A percentile compares a stretch with the other conserved stretches of the same genome.
These are phyloP conservation scores for Hirsutella minnesotensis DNA, from an alignment of 2,329 filamentous ascomycete species.

Conservation along the genomic window DNA sequence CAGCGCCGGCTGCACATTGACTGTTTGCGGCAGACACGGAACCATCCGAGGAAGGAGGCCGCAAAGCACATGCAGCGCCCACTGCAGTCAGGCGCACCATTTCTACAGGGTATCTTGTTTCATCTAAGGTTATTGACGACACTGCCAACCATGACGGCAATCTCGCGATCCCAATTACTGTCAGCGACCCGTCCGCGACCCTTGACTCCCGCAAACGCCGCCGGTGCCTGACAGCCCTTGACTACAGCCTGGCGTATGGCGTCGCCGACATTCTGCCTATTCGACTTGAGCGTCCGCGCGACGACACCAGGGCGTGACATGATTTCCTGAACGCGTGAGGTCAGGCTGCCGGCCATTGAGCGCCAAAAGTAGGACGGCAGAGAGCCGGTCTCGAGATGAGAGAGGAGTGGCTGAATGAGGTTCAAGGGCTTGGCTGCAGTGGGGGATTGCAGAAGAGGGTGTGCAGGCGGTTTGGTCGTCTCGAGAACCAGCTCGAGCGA, in stretches of 20 bases:
- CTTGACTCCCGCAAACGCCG: constrained; percentile 30
- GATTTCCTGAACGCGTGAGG: constrained; percentile 72
- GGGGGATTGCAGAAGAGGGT: constrained; percentile 46
- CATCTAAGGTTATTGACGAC: constrained; percentile 51
- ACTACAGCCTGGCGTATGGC: constrained; percentile 76
- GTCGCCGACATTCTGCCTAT: constrained; percentile 62
- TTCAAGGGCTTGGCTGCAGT: constrained; percentile 27
- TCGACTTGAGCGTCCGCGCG: constrained; percentile 66
- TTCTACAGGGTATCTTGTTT: constrained; percentile 14
- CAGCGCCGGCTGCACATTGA: not conserved
- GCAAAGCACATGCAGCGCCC: not conserved
- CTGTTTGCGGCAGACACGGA: not conserved
- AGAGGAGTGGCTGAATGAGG: constrained; percentile 61
- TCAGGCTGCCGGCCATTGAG: constrained; percentile 67
- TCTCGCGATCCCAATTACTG: constrained; percentile 74
- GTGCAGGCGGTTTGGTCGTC: constrained; percentile 51
- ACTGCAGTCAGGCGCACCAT: not conserved
- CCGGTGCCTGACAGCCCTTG: constrained; percentile 59
- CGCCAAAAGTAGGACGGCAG: constrained; percentile 91
- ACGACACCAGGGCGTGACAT: constrained; percentile 71
- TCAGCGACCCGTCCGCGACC: constrained; percentile 34
- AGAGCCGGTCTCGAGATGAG: constrained; percentile 75
- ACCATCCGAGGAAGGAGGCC: not conserved
- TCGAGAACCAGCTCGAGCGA: constrained; percentile 71
- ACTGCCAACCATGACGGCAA: constrained; percentile 87